Evolutionary conservation across 306 rosid species (phyloP), one percentile per base, ranked within the genome.

Genomic region (Clitoria ternatea): DNA sequence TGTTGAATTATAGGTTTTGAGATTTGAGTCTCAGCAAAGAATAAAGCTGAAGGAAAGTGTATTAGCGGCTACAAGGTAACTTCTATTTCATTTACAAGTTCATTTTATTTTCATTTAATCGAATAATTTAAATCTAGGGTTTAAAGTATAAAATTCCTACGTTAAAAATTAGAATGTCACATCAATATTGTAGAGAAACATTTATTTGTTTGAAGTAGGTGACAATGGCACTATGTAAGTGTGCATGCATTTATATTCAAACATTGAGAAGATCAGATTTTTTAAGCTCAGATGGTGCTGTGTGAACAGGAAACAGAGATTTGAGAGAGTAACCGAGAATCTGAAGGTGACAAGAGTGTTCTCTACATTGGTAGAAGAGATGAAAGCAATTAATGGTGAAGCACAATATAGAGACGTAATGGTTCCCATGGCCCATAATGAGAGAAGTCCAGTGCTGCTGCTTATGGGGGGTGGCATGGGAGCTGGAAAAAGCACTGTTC

Each of bases 381-480:
- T 94, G 71, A 87, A 86, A 85, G 85, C 76, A 48, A 91, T 94
- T 30, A 68, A 86, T 0, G 50, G 78, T 33, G 80, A 81, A 13
- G 74, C 90, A 7, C 69, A 73, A 24, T 47, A 70, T 23, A 83
- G 81, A 2, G 85, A 81, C 4, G 77, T 84, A 45, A 83, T 83
- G 90, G 77, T 69, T 5, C 90, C 92, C 10, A 63, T 55, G 12
- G 85, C 78, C 18, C 90, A 40, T 75, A 75, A 67, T 13, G 55
- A 91, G 48, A 84, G 99, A 44, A 94, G 92, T 60, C 99, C 99
- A 0, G 91, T 94, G 54, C 80, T 94, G 22, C 76, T 94, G 9
- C 83, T 94, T 4, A 94, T 94, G 92, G 99, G 99, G 3, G 97
- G 99, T 72, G 99, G 99, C 30, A 91, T 91, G 99, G 97, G 97